These are phyloP conservation scores for Adansonia gregorii DNA, from an alignment of 441 rosid genomes.

Conservation along the genomic window DNA sequence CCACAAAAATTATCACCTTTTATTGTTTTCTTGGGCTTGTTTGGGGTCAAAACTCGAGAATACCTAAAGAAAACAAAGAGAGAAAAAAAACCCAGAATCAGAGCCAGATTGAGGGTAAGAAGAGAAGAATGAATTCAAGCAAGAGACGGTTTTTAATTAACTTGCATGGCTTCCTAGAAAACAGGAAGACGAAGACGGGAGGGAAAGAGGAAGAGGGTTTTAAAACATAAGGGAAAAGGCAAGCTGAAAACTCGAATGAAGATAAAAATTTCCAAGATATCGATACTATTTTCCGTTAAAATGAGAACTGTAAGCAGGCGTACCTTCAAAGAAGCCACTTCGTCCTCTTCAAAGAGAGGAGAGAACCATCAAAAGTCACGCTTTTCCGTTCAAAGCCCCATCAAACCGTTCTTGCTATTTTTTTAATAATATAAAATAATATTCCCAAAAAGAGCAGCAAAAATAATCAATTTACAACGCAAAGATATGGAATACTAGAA, in stretches of 20 bases:
- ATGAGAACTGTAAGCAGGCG: slow-evolving; percentile 34
- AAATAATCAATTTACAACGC: not conserved
- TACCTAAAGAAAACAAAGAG: not conserved
- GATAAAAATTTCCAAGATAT: slow-evolving; percentile 21
- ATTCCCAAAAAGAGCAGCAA: slow-evolving; percentile 8
- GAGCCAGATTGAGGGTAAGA: not conserved
- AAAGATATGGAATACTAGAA: not conserved
- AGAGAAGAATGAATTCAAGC: not conserved
- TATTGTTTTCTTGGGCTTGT: not conserved
- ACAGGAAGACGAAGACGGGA: not conserved
- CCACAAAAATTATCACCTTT: not conserved
- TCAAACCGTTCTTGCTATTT: not conserved
- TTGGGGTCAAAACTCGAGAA: slow-evolving; percentile 8
- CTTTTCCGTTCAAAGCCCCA: slow-evolving; percentile 32
- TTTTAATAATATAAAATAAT: not conserved
- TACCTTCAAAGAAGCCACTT: slow-evolving; percentile 28
- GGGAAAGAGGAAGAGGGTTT: not conserved
- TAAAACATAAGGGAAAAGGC: not conserved
- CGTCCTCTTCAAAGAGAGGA: slow-evolving; percentile 24
- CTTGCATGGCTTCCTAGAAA: not conserved
- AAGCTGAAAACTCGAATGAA: slow-evolving; percentile 8
- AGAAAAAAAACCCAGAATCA: not conserved
- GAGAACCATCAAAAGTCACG: slow-evolving; percentile 29
- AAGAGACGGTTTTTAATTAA: not conserved
- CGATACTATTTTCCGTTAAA: slow-evolving; percentile 43